Evolutionary conservation across 2,329 filamentous ascomycete genomes (phyloP).

Genomic region (Grosmannia huntii): DNA sequence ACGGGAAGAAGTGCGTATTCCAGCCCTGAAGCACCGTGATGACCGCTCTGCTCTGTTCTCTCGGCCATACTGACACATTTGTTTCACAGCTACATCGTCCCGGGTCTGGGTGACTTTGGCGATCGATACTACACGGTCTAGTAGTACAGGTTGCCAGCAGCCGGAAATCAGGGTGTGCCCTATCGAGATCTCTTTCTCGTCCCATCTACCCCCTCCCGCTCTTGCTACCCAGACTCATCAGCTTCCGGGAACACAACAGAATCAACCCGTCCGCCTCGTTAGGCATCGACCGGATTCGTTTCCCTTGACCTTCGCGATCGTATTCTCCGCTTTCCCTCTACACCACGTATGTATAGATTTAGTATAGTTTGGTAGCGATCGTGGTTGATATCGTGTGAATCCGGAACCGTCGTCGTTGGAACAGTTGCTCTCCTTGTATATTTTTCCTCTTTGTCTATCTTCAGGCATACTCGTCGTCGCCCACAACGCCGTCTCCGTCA

Average conservation of each 20-base stretch:
- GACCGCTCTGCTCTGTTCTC: no score
- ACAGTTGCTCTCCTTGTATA: not conserved
- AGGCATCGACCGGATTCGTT: not conserved
- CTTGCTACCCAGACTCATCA: not conserved
- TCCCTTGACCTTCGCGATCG: not conserved
- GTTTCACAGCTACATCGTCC: slow-evolving; percentile 73
- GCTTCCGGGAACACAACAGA: not conserved
- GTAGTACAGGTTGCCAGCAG: slow-evolving; percentile 2
- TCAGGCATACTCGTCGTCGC: slow-evolving; percentile 36
- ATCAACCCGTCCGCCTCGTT: not conserved
- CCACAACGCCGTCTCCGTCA: slow-evolving; percentile 38
- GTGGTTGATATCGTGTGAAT: not conserved
- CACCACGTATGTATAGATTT: not conserved
- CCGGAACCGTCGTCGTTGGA: not conserved
- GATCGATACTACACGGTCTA: slow-evolving; percentile 90
- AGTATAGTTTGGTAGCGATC: not conserved
- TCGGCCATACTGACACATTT: slow-evolving; percentile 21
- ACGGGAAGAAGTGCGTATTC: slow-evolving; percentile 73
- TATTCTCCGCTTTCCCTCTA: not conserved
- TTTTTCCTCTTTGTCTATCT: no score
- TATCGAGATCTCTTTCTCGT: not conserved
- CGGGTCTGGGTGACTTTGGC: slow-evolving; percentile 88
- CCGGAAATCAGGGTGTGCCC: not conserved
- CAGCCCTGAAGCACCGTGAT: not conserved
- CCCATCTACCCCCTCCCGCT: not conserved